Base-by-base conservation (phyloP, 73 alveolate genomes). In the Paramecium caudatum region DNA sequence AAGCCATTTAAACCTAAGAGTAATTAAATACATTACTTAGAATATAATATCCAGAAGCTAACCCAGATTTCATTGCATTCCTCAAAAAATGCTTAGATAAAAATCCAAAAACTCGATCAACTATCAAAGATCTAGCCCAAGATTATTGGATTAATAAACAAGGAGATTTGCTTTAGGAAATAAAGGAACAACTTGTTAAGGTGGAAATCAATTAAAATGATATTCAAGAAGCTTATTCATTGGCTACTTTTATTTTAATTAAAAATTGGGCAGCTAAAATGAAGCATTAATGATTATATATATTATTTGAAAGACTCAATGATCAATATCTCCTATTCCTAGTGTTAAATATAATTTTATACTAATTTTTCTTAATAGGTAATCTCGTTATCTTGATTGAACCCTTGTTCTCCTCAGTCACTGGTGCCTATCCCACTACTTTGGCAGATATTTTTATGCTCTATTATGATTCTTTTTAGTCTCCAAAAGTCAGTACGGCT, bases 101-200 rank as follows among this genome's bases (percentile, higher is more conserved):
- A 87, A 91, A 96, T 47, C 99, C 99, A 13, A 85, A 82, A 13
- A 93, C 65, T 69, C 91, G 99, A 85, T 69, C 93, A 15, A 95
- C 97, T 4, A 93, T 93, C 1, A 85, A 90, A 39, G 98, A 95
- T 30, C 49, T 96, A 13, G 91, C 93, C 61, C 91, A 82, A 70
- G 95, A 97, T 91, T 88, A 91, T 27, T 97, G 99, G 99, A 47
- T 97, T 33, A 95, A 94, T 93, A 95, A 93, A 32, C 46, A 9
- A 37, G 34, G 5, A 68, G 61, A 68, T 13, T 68, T 68, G 30
- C 13, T 32, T 3, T 47, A 68, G 9, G 47, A 68, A 16, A 34
- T 32, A 8, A 15, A 45, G 2, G 6, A 37, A 74, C 30, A 45
- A 7, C 17, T 74, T 39, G 21, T 21, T 25, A 74, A n/a, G 39